phyloP scores from a whole-genome alignment of 2,329 filamentous ascomycete genomes.

The Arthrobotrys sphaeroides region DNA sequence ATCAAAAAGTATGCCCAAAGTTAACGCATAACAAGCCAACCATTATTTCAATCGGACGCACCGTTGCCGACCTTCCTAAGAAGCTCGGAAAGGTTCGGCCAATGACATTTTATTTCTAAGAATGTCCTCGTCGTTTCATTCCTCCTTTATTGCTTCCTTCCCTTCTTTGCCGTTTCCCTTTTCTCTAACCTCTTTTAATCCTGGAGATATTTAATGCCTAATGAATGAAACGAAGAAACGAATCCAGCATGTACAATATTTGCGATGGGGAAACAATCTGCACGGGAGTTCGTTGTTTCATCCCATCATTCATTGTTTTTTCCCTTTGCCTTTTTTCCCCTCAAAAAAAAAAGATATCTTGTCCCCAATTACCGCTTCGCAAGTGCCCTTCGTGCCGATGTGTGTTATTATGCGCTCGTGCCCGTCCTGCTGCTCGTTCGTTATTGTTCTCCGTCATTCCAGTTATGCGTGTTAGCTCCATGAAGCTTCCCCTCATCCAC shows the following conservation, averaged over 20 bases:
- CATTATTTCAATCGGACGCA: constrained; percentile 4
- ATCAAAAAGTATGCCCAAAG: constrained; percentile 20
- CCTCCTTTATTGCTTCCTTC: neutral
- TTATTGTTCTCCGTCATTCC: constrained; percentile 12
- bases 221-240: constrained; percentile 36
- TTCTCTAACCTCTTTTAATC: constrained; percentile 17
- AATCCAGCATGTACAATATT: constrained; percentile 42
- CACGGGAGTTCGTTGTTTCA: constrained; percentile 6
- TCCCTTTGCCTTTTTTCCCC: neutral
- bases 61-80: neutral
- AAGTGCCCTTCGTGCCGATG: constrained; percentile 19
- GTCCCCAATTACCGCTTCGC: constrained; percentile 5
- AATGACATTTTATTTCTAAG: constrained; percentile 34
- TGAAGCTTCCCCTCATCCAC: neutral
- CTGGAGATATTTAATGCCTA: constrained; percentile 50
- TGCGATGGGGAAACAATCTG: constrained; percentile 33
- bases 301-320: constrained; percentile 20
- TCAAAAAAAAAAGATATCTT: constrained; percentile 30
- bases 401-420: constrained; percentile 27
- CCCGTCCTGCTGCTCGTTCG: constrained; percentile 3
- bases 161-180: neutral
- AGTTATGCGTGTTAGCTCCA: no score
- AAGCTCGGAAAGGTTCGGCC: constrained; percentile 20
- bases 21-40: neutral
- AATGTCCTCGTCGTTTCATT: neutral